Conservation (phyloP, 805 yeast species). For the Zygoascus bituminiphila region DNA sequence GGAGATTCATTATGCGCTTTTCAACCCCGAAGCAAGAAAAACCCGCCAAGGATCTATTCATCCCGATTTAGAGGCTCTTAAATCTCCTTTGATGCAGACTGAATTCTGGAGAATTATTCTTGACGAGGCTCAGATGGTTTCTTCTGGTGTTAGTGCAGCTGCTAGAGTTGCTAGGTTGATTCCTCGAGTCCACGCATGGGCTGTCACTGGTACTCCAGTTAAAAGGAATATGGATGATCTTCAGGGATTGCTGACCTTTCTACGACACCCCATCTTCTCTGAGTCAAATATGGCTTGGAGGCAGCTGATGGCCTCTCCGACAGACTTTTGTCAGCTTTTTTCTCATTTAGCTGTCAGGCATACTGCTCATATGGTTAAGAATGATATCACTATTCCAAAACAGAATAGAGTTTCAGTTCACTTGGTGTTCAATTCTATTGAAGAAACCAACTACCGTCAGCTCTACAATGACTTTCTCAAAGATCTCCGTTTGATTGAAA, state of each 20-base stretch:
- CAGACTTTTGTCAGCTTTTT: constrained; percentile 48
- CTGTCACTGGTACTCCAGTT: constrained; percentile 93
- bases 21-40: constrained; percentile 39
- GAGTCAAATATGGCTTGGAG: constrained; percentile 37
- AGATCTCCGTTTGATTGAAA: constrained; percentile 37
- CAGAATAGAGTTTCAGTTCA: constrained; percentile 65
- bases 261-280: constrained; percentile 60
- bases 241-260: constrained; percentile 59
- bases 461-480: constrained; percentile 49
- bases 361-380: constrained; percentile 72
- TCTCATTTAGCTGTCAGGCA: constrained; percentile 58
- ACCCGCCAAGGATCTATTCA: constrained; percentile 8
- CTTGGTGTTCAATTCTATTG: constrained; percentile 72
- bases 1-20: constrained; percentile 75
- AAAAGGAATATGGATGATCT: constrained; percentile 59
- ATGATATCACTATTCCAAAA: constrained; percentile 69
- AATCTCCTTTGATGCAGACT: constrained; percentile 68
- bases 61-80: constrained; percentile 9
- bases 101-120: constrained; percentile 86
- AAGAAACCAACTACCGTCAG: constrained; percentile 72
- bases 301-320: constrained; percentile 26
- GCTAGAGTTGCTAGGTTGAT: constrained; percentile 72
- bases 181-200: constrained; percentile 90
- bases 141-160: constrained; percentile 61
- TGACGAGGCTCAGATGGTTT: constrained; percentile 94